These are phyloP conservation scores for Diaporthe ampelina DNA, from an alignment of 2,329 filamentous ascomycete species.

Conservation along the genomic window DNA sequence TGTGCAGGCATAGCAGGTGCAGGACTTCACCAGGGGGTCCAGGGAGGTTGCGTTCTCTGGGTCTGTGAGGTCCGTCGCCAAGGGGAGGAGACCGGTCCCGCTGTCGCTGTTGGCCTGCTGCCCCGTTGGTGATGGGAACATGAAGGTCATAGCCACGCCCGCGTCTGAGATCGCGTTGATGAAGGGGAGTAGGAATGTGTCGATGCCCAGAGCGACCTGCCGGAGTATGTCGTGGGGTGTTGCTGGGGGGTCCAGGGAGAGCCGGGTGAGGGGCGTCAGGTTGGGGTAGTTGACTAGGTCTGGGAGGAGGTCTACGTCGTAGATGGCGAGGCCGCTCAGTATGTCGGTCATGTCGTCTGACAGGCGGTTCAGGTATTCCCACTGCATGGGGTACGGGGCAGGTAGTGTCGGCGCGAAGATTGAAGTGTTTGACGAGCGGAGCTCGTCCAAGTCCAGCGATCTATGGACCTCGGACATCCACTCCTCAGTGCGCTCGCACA, in stretches of 20 bases:
- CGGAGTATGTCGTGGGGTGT: constrained; percentile 84
- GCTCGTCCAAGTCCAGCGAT: constrained; percentile 52
- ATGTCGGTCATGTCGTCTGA: constrained; percentile 70
- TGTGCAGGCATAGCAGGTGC: constrained; percentile 86
- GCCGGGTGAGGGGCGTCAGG: constrained; percentile 75
- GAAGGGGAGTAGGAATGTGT: constrained; percentile 85
- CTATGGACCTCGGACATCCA: constrained; percentile 81
- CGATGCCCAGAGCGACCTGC: constrained; percentile 82
- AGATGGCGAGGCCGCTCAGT: constrained; percentile 81
- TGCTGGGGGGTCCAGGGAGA: constrained; percentile 78
- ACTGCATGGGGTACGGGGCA: constrained; percentile 80
- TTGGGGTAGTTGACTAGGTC: constrained; percentile 70
- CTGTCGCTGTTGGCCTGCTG: not conserved
- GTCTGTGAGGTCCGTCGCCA: constrained; percentile 87
- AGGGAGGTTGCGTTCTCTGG: constrained; percentile 72
- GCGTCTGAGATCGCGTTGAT: constrained; percentile 82
- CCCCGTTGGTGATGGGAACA: constrained; percentile 69
- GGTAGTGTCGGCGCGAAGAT: constrained; percentile 81
- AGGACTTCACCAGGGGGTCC: constrained; percentile 72
- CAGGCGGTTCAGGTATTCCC: constrained; percentile 82
- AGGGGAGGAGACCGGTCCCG: constrained; percentile 54
- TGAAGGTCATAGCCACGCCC: constrained; percentile 86
- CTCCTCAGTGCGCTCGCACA: constrained; percentile 86
- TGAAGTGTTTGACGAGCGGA: constrained; percentile 45
- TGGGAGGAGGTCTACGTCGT: constrained; percentile 78